Percentiles rank a stretch among this genome's conserved stretches.
These are phyloP conservation scores for Turritis glabra DNA, from an alignment of 345 rosid species.

Conservation along the genomic window DNA sequence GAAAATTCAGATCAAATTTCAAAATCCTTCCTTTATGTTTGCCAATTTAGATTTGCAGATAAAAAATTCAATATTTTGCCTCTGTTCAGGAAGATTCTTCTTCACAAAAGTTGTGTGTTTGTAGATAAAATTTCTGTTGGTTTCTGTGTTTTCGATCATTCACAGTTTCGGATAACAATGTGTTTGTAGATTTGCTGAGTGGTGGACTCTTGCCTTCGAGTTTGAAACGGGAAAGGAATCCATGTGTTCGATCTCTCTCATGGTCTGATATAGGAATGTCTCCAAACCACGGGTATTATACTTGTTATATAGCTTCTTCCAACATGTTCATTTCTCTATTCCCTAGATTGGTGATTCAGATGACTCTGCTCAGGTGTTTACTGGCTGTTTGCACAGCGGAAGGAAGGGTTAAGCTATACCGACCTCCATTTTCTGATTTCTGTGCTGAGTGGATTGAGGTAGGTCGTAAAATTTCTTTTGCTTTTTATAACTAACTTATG, in stretches of 20 bases:
- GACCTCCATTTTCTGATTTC: slow-evolving; percentile 79
- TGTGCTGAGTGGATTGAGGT: slow-evolving; percentile 97
- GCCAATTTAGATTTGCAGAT: background rate
- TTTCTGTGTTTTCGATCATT: background rate
- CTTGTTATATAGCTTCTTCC: background rate
- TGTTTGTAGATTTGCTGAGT: slow-evolving; percentile 58
- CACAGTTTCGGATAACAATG: background rate
- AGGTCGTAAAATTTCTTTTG: background rate
- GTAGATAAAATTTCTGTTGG: background rate
- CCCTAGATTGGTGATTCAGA: background rate
- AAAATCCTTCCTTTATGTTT: background rate
- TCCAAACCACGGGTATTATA: slow-evolving; percentile 64
- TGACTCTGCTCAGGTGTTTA: slow-evolving; percentile 61
- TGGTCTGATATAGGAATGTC: slow-evolving; percentile 98
- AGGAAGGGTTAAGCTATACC: slow-evolving; percentile 82
- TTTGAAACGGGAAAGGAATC: slow-evolving; percentile 67
- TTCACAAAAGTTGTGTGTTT: background rate
- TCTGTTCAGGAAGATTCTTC: background rate
- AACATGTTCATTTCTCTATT: background rate
- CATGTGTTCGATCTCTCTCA: slow-evolving; percentile 73
- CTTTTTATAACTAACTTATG: background rate
- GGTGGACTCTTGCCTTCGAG: slow-evolving; percentile 63
- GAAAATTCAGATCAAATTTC: background rate
- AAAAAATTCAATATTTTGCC: background rate
- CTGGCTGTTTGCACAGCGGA: slow-evolving; percentile 82